Conservation (phyloP, 2,329 filamentous ascomycete genomes). For the Verruconis gallopava region DNA sequence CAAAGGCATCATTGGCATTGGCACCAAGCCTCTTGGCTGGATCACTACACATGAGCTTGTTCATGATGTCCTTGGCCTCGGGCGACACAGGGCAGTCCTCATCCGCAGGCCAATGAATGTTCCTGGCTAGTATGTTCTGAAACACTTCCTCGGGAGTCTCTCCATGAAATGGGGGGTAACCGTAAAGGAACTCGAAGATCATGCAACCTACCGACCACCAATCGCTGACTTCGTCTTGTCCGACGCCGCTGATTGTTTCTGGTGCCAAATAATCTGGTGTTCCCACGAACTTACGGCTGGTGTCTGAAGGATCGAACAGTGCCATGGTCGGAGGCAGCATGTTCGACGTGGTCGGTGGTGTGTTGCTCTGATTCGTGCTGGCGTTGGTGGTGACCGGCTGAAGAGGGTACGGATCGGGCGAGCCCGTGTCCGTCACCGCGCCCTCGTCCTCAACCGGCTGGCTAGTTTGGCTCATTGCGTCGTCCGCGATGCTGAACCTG, state of each 20-base stretch:
- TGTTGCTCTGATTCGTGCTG: conserved; percentile 42
- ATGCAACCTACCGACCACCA: conserved; percentile 99
- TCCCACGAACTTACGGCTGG: conserved; percentile 82
- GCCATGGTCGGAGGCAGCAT: conserved; percentile 87
- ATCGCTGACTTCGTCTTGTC: conserved; percentile 96
- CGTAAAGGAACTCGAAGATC: conserved; percentile 89
- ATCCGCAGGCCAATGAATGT: conserved; percentile 83
- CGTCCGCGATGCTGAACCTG: conserved; percentile 52
- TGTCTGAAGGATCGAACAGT: conserved; percentile 89
- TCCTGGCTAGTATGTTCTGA: conserved; percentile 82
- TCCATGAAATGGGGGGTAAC: conserved; percentile 87
- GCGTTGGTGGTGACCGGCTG: conserved; percentile 44
- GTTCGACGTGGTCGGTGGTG: conserved; percentile 49
- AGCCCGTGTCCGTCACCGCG: conserved; percentile 52
- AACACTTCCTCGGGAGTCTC: conserved; percentile 85
- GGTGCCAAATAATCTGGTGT: conserved; percentile 95
- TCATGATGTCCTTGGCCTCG: conserved; percentile 89
- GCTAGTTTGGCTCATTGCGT: conserved; percentile 38
- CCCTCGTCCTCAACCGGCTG: conserved; percentile 61
- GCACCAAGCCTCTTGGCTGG: conserved; percentile 71
- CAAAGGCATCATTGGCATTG: conserved; percentile 70
- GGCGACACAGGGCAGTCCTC: conserved; percentile 62
- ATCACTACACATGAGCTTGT: conserved; percentile 76
- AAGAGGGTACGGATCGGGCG: conserved; percentile 62
- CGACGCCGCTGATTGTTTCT: conserved; percentile 88